Percentiles rank a stretch among this genome's conserved stretches.
phyloP scores from a whole-genome alignment of 2,329 filamentous ascomycete genomes.

The Juglanconis juglandina region DNA sequence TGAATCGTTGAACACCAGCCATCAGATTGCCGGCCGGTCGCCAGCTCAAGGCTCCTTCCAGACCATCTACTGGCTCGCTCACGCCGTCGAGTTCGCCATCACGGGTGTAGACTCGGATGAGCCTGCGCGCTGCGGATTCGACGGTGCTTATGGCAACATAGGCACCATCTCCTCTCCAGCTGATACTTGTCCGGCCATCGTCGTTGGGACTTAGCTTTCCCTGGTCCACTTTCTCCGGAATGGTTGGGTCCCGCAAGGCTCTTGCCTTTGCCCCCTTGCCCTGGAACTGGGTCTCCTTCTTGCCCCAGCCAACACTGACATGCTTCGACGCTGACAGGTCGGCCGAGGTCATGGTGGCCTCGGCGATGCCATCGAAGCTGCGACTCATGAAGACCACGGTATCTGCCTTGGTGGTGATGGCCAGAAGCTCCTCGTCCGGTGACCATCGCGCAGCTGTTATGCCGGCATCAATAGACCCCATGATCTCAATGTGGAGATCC shows the following conservation, averaged over 20 bases:
- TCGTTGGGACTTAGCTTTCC: slow-evolving; percentile 74
- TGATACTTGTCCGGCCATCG: slow-evolving; percentile 68
- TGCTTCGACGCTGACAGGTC: slow-evolving; percentile 87
- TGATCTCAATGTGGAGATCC: slow-evolving; percentile 85
- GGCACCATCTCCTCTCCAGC: slow-evolving; percentile 91
- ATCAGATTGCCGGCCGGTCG: slow-evolving; percentile 86
- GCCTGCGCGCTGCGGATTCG: slow-evolving; percentile 65
- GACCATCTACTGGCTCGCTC: slow-evolving; percentile 87
- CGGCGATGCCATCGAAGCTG: slow-evolving; percentile 78
- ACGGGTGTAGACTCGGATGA: slow-evolving; percentile 85
- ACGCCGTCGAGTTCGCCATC: slow-evolving; percentile 89
- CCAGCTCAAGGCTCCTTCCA: slow-evolving; percentile 89
- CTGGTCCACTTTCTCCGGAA: slow-evolving; percentile 87
- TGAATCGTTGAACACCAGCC: slow-evolving; percentile 74
- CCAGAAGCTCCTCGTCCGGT: slow-evolving; percentile 86
- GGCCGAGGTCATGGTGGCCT: slow-evolving; percentile 67
- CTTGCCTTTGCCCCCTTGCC: slow-evolving; percentile 81
- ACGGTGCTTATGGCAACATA: slow-evolving; percentile 83
- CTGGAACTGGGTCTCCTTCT: slow-evolving; percentile 96
- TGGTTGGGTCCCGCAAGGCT: slow-evolving; percentile 86
- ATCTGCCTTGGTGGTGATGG: slow-evolving; percentile 73
- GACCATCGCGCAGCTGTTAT: slow-evolving; percentile 91
- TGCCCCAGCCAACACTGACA: slow-evolving; percentile 97
- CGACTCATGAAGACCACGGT: slow-evolving; percentile 91
- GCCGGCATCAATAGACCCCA: slow-evolving; percentile 89